Percentiles rank a stretch among this genome's conserved stretches.
Conservation (phyloP, 371 early-diverging fungal genomes). For the Sporodiniella umbellata region DNA sequence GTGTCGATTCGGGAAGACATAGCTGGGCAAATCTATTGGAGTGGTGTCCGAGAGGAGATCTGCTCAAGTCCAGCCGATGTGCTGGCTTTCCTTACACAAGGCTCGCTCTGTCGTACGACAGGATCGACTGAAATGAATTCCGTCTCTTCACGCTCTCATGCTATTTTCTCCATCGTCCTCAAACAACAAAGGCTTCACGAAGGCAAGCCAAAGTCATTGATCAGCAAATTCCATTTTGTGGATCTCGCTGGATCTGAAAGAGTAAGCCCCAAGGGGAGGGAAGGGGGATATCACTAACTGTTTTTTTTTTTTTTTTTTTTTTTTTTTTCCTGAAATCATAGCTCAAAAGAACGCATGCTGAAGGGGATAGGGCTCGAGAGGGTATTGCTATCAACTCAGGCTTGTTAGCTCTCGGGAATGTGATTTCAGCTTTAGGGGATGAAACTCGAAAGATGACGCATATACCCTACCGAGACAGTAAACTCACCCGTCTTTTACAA, state of each 20-base stretch:
- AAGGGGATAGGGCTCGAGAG: constrained; percentile 92
- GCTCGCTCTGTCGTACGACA: constrained; percentile 81
- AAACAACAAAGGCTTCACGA: constrained; percentile 52
- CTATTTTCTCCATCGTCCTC: constrained; percentile 91
- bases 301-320: neutral
- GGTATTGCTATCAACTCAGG: constrained; percentile 97
- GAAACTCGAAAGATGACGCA: constrained; percentile 58
- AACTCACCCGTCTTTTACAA: constrained; percentile 96
- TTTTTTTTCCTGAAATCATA: constrained; percentile 7
- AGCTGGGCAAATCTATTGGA: constrained; percentile 83
- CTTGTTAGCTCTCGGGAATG: constrained; percentile 95
- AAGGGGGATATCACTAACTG: neutral
- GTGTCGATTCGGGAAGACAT: constrained; percentile 86
- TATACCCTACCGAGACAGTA: constrained; percentile 96
- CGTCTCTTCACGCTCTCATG: constrained; percentile 92
- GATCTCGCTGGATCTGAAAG: constrained; percentile 99
- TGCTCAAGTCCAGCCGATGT: constrained; percentile 73
- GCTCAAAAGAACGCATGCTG: constrained; percentile 90
- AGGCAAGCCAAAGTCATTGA: constrained; percentile 21
- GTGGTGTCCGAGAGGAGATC: constrained; percentile 76
- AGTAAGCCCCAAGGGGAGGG: no score
- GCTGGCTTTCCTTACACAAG: constrained; percentile 63
- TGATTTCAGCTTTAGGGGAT: constrained; percentile 94
- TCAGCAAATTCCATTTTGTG: constrained; percentile 94
- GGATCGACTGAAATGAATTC: constrained; percentile 96